Conservation (phyloP, 164 flowering plant species). For the Liriodendron chinense region DNA sequence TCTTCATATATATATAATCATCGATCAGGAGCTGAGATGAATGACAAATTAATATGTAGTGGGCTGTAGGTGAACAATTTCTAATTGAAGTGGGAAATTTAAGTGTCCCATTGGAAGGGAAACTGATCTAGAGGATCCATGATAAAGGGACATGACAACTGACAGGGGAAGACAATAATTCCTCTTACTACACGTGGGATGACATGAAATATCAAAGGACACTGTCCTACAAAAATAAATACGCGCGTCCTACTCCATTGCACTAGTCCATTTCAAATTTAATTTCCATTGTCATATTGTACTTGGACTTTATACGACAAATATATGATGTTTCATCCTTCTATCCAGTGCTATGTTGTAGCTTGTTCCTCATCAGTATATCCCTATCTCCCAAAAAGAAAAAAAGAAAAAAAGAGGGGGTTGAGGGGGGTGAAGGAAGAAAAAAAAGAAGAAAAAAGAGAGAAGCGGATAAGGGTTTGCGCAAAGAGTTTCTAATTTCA, state of each 20-base stretch:
- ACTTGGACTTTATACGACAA: too few species aligned
- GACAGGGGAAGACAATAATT: not conserved
- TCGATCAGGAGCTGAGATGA: not conserved
- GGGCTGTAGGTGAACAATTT: not conserved
- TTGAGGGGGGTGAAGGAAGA: too few species aligned
- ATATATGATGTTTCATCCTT: too few species aligned
- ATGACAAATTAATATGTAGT: not conserved
- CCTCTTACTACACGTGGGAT: not conserved
- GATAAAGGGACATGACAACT: not conserved
- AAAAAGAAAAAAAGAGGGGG: too few species aligned
- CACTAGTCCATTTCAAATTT: not conserved
- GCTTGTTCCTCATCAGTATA: too few species aligned
- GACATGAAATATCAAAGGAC: not conserved
- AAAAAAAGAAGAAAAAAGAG: too few species aligned
- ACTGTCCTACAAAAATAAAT: not conserved
- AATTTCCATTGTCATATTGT: not conserved
- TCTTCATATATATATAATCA: not conserved
- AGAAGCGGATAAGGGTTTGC: too few species aligned
- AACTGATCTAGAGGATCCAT: not conserved
- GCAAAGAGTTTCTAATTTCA: too few species aligned
- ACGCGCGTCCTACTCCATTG: not conserved
- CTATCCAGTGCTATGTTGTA: too few species aligned
- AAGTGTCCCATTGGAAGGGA: not conserved
- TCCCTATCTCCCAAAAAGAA: too few species aligned
- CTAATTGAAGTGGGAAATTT: not conserved